phyloP scores from a whole-genome alignment of 1,284 basidiomycete species.

The Hemileia vastatrix region DNA sequence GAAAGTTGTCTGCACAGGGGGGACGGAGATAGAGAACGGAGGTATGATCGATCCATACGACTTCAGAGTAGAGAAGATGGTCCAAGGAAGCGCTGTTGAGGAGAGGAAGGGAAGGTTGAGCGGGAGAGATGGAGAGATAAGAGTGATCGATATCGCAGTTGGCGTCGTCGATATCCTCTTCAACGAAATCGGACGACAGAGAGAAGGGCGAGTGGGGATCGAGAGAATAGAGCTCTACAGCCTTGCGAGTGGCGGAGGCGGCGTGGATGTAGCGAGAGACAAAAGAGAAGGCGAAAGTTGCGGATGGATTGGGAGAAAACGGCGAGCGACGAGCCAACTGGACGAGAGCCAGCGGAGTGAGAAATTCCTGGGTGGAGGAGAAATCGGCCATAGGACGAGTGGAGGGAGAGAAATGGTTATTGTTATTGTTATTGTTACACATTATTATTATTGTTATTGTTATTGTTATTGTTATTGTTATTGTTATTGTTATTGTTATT shows the following conservation, averaged over 20 bases:
- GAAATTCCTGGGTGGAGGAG: no score
- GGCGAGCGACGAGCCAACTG: background rate
- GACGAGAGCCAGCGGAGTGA: slow-evolving; percentile 7
- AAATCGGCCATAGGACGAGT: no score
- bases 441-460: no score
- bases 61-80: slow-evolving; percentile 10
- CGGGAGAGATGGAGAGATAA: slow-evolving; percentile 1
- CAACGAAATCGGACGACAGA: no score
- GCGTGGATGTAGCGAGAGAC: slow-evolving; percentile 4
- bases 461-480: no score
- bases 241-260: no score
- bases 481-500: no score
- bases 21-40: slow-evolving; percentile 19
- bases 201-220: no score
- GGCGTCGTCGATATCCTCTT: no score
- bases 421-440: no score
- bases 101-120: background rate
- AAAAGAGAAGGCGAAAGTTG: background rate
- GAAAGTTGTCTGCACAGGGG: background rate
- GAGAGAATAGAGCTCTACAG: no score
- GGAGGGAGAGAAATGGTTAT: no score
- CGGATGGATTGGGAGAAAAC: slow-evolving; percentile 11
- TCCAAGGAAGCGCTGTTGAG: background rate
- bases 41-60: slow-evolving; percentile 8
- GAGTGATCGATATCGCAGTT: slow-evolving; percentile 7